phyloP scores from a whole-genome alignment of 352 stramenopile species.

The Elongisporangium undulatum region DNA sequence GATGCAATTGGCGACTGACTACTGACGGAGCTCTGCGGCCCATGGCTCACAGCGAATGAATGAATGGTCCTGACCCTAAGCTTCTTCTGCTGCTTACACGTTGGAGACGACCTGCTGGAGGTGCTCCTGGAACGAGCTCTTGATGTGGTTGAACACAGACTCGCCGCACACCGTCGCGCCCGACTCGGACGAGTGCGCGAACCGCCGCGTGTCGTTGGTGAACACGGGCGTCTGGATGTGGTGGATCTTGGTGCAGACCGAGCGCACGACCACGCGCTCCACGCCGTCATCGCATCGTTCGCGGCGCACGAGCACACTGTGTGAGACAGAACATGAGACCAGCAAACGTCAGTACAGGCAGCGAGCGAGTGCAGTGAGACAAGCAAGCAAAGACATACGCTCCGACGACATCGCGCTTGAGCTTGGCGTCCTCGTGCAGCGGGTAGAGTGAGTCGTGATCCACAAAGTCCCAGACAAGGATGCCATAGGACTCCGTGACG shows the following conservation, averaged over 20 bases:
- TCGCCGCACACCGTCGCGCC: constrained; percentile 31
- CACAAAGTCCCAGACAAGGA: constrained; percentile 28
- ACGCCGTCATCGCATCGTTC: constrained; percentile 26
- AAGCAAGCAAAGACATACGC: constrained; percentile 17
- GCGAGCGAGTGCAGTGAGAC: neutral
- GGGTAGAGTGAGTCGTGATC: constrained; percentile 28
- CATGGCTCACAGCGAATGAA: no score
- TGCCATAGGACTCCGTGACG: constrained; percentile 15
- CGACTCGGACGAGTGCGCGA: neutral
- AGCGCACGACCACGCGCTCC: constrained; percentile 24
- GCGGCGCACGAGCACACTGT: constrained; percentile 24
- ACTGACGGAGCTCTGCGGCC: no score
- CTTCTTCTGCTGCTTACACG: neutral
- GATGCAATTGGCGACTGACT: neutral
- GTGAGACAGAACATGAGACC: neutral
- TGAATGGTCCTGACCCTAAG: no score
- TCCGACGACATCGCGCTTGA: constrained; percentile 28
- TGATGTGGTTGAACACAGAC: constrained; percentile 38
- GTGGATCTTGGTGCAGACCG: constrained; percentile 27
- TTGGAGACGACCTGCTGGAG: neutral
- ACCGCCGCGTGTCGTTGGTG: neutral
- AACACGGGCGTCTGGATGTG: neutral
- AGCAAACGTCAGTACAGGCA: neutral
- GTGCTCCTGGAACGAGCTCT: neutral
- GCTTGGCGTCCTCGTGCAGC: constrained; percentile 10